These are phyloP conservation scores for Acanthamoeba triangularis DNA, from an alignment of 208 protist species.

Conservation along the genomic window DNA sequence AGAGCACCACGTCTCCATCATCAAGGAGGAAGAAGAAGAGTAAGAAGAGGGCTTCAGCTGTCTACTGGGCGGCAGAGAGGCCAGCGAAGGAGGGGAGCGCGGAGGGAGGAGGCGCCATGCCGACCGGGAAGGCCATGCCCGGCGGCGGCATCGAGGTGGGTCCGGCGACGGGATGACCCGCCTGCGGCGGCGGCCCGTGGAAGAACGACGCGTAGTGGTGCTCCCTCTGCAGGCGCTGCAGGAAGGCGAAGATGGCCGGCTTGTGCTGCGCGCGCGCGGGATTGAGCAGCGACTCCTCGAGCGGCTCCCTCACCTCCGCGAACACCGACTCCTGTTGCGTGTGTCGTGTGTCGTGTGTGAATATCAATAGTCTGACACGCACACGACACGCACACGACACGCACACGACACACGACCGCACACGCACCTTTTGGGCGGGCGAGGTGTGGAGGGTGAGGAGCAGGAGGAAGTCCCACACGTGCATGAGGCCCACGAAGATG, in stretches of 20 bases:
- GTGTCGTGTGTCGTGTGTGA: too few species aligned
- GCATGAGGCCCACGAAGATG: constrained; percentile 46
- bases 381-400: too few species aligned
- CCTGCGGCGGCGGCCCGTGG: background rate
- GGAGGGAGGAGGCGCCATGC: background rate
- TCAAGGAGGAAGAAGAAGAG: too few species aligned
- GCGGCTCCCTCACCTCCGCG: background rate
- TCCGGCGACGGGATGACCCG: background rate
- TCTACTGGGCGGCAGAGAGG: too few species aligned
- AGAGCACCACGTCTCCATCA: too few species aligned
- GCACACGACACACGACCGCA: too few species aligned
- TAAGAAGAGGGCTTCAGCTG: too few species aligned
- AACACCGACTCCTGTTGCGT: background rate
- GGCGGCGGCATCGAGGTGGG: background rate
- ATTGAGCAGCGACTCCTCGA: constrained; percentile 2
- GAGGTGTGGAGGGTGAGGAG: constrained; percentile 38
- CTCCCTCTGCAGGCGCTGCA: constrained; percentile 3
- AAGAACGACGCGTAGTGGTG: background rate
- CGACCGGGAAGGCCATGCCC: too few species aligned
- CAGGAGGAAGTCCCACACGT: constrained; percentile 67
- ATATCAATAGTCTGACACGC: too few species aligned
- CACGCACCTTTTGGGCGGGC: background rate
- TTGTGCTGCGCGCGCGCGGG: constrained; percentile 16
- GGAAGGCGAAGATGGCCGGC: constrained; percentile 1
- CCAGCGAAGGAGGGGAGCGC: background rate